Evolutionary conservation across 1,284 basidiomycete species (phyloP).

Genomic region (Melanopsichium pennsylvanicum): DNA sequence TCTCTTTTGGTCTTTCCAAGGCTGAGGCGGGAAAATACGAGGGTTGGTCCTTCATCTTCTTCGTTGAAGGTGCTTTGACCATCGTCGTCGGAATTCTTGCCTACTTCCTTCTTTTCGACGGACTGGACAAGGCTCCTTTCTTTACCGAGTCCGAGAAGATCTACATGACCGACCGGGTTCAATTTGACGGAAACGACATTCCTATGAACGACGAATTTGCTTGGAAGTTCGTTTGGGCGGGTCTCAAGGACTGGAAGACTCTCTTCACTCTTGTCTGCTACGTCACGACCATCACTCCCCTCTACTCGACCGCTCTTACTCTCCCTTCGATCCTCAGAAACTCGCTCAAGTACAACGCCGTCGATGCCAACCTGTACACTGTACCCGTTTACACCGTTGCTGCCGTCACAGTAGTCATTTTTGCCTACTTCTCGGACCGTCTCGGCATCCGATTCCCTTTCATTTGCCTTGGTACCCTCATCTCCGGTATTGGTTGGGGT

Average conservation of each 20-base stretch:
- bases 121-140: conserved; percentile 47
- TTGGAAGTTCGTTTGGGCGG: conserved; percentile 52
- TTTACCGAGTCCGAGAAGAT: conserved; percentile 49
- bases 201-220: conserved; percentile 56
- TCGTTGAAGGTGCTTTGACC: conserved; percentile 70
- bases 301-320: conserved; percentile 56
- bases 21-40: conserved; percentile 44
- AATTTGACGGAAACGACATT: conserved; percentile 51
- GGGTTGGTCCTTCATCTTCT: conserved; percentile 64
- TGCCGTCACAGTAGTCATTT: conserved; percentile 61
- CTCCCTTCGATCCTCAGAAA: conserved; percentile 55
- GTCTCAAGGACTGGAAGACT: conserved; percentile 57
- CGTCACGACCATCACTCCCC: conserved; percentile 51
- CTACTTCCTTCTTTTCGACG: conserved; percentile 51
- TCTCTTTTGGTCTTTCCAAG: conserved; percentile 56
- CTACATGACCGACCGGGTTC: conserved; percentile 45
- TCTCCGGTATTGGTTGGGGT: conserved; percentile 52
- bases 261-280: conserved; percentile 53
- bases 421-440: conserved; percentile 47
- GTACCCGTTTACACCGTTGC: conserved; percentile 68
- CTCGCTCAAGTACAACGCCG: conserved; percentile 50
- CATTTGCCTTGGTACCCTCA: conserved; percentile 43
- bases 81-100: conserved; percentile 66
- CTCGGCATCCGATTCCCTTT: conserved; percentile 39
- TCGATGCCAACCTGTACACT: conserved; percentile 65